A percentile compares a stretch with the other conserved stretches of the same genome.
phyloP scores from a whole-genome alignment of 768 basidiomycete genomes.

The Tubosaeta brunneosetosa region DNA sequence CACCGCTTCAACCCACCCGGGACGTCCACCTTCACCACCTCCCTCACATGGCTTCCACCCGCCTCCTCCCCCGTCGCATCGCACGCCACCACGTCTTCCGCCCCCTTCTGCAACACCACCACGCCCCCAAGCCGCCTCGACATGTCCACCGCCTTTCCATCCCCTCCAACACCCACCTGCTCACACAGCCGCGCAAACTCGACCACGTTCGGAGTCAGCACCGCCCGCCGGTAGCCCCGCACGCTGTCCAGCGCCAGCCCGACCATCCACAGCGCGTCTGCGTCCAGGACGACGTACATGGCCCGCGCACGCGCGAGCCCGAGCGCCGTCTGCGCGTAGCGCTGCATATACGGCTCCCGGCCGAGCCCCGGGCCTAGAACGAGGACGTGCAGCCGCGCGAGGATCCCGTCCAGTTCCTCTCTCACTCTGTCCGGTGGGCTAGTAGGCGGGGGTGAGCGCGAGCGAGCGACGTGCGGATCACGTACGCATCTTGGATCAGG shows the following conservation, averaged over 20 bases:
- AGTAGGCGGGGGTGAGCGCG: neutral
- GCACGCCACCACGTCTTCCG: conserved; percentile 74
- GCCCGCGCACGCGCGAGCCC: conserved; percentile 63
- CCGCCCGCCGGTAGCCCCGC: conserved; percentile 78
- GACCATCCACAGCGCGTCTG: conserved; percentile 84
- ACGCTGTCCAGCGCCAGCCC: conserved; percentile 71
- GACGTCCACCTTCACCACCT: conserved; percentile 60
- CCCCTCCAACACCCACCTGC: conserved; percentile 57
- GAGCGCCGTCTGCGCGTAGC: conserved; percentile 72
- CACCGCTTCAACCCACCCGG: conserved; percentile 87
- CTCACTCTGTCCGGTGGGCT: conserved; percentile 49
- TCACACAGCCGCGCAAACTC: conserved; percentile 88
- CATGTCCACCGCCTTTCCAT: conserved; percentile 58
- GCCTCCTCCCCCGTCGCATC: conserved; percentile 59
- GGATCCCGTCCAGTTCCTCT: conserved; percentile 56
- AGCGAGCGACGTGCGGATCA: conserved; percentile 1
- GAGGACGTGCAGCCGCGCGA: conserved; percentile 86
- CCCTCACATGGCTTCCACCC: conserved; percentile 44
- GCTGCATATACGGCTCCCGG: conserved; percentile 86
- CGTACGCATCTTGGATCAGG: conserved; percentile 63
- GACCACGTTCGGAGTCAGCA: conserved; percentile 91
- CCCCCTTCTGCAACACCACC: conserved; percentile 87
- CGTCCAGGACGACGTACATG: conserved; percentile 92
- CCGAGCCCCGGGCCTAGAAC: conserved; percentile 94
- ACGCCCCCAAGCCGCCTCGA: conserved; percentile 79